Base-by-base conservation (phyloP, 2,329 filamentous ascomycete genomes). In the Paecilomyces sp. region DNA sequence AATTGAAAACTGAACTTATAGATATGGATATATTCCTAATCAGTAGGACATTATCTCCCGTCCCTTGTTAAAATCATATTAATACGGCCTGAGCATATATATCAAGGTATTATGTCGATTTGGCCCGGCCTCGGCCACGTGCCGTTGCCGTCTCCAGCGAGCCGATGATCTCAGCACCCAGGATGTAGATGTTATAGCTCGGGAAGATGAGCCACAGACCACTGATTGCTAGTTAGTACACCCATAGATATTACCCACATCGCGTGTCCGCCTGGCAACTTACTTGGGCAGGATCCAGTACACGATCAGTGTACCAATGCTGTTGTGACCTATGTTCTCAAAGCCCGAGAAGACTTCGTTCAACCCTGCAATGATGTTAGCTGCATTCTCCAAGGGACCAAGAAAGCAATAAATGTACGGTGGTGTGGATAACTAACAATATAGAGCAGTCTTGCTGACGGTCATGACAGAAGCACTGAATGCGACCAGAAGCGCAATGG, bases 261-360 rank as follows among this genome's bases (percentile, higher is more conserved):
- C 4, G 59, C 57, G 54, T 47, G 57, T 34, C 30, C 41, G 18
- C 41, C 13, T 47, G n/a, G n/a, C 34, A 25, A 76, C 83, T 77
- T 74, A 88, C 85, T 89, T 90, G 33, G 87, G 86, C 62, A 90
- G 74, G 31, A 86, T 82, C 80, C 86, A 90, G 25, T 87, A 72
- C 33, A 83, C 75, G 11, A 88, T 64, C 51, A 89, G 66, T 11
- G 79, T 79, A 2, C 69, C 63, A 47, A 76, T 65, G 60, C 79
- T 78, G 62, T 89, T 90, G 67, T 89, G 87, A 2, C 83, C 82
- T 58, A 87, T 82, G 62, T 86, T 83, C 3, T 78, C 74, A 64
- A 86, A 89, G 6, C 79, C 83, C 54, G 82, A 83, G 66, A 80
- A 86, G 51, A 79, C 78, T 69, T 89, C 86, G 61, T 85, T 85